These are phyloP conservation scores for Penicillium janthinellum DNA, from an alignment of 2,329 filamentous ascomycete genomes.

Conservation along the genomic window DNA sequence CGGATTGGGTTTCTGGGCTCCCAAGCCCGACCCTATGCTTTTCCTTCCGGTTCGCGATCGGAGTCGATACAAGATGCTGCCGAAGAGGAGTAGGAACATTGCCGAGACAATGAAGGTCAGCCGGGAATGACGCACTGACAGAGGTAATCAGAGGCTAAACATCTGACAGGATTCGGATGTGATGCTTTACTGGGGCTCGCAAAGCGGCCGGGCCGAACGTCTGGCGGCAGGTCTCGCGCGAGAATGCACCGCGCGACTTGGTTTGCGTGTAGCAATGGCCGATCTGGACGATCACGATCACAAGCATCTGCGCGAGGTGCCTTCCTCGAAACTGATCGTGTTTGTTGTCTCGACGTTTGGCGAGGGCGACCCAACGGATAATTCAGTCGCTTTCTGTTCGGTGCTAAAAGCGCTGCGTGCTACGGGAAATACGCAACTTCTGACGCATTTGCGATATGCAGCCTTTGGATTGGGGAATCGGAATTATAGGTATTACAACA, in stretches of 20 bases:
- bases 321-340: neutral
- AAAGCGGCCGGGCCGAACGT: slow-evolving; percentile 3
- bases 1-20: neutral
- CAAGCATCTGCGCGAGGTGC: neutral
- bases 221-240: neutral
- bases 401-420: neutral
- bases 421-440: neutral
- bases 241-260: neutral
- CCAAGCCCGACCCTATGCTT: neutral
- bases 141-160: neutral
- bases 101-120: neutral
- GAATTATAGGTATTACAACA: neutral
- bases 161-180: neutral
- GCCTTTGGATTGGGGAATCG: slow-evolving; percentile 1
- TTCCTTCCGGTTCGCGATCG: neutral
- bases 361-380: slow-evolving; percentile 8
- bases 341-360: slow-evolving; percentile 8
- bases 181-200: slow-evolving; percentile 5
- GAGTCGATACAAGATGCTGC: neutral
- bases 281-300: neutral
- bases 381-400: slow-evolving; percentile 1
- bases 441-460: neutral
- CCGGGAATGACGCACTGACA: neutral
- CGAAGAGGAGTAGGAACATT: neutral
- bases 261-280: neutral